Base-by-base conservation (phyloP, 176 grass and related monocot species). In the Oropetium thomaeum region DNA sequence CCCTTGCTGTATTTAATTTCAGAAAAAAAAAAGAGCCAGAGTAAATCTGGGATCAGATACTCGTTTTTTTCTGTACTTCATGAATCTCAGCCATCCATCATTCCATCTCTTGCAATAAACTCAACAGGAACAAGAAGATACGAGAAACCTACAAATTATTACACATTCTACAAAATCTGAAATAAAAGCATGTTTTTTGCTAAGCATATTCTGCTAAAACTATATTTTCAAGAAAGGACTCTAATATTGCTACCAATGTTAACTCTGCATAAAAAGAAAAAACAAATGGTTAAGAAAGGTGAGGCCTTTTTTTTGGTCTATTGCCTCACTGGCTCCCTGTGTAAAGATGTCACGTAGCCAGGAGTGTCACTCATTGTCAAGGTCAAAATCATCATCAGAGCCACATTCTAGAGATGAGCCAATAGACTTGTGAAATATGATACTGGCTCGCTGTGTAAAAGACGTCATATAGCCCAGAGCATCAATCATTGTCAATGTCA, bases 351-450 rank as follows among this genome's bases (percentile, higher is more conserved):
- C 31, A 7, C 48, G 68, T 1, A 39, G 19, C 6, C 27, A 72
- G 82, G 10, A 40, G 23, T 2, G 0, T 77, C 64, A 85, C 29
- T 77, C 81, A 28, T 93, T 68, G 11, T 91, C 87, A 81, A 77
- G 84, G 34, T 83, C 90, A 68, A 92, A 97, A 76, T 97, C 93
- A 60, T 97, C 86, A 55, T 97, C 94, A 8, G 94, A 97, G 39
- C 62, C 86, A 49, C 75, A 76, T 47, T 89, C 88, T 44, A 93
- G 85, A 71, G 79, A 81, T 5, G 88, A 89, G 39, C 90, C 90
- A 62, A 89, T 87, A 6, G 88, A 91, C 75, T 93, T 97, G 69
- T 88, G 85, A 34, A 97, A 69, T 64, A 89, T 37, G 62, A 77
- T 89, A n/a, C n/a, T n/a, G n/a, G n/a, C n/a, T n/a, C n/a, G 19